Percentiles rank a stretch among this genome's conserved stretches.
Conservation (phyloP, 805 yeast species). For the Cyberlindnera lachancei region DNA sequence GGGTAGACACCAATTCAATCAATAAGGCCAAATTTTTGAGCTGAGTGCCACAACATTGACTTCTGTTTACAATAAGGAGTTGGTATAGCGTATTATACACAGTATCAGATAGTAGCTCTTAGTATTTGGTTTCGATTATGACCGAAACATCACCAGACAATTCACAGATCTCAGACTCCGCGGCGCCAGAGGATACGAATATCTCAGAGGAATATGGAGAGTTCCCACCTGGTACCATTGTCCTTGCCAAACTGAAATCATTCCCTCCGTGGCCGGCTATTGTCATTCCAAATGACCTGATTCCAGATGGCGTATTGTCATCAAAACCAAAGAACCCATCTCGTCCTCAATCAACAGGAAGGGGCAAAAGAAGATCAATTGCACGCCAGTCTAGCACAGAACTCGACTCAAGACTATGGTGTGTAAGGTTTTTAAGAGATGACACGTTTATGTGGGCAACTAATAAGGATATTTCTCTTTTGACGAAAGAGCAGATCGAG, state of each 20-base stretch:
- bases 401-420: slow-evolving; percentile 28
- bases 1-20: too few species aligned
- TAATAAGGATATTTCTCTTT: slow-evolving; percentile 39
- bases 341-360: neutral
- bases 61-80: too few species aligned
- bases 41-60: too few species aligned
- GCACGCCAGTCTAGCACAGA: neutral
- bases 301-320: slow-evolving; percentile 49
- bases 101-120: too few species aligned
- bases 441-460: slow-evolving; percentile 67
- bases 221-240: slow-evolving; percentile 44
- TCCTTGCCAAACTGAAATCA: slow-evolving; percentile 78
- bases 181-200: too few species aligned
- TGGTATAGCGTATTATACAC: too few species aligned
- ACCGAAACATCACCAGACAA: too few species aligned
- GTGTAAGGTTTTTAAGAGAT: slow-evolving; percentile 64
- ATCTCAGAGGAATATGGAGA: slow-evolving; percentile 18
- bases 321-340: slow-evolving; percentile 40
- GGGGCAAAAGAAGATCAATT: slow-evolving; percentile 6
- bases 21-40: too few species aligned
- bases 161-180: too few species aligned
- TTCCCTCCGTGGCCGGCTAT: slow-evolving; percentile 91
- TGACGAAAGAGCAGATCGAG: slow-evolving; percentile 36
- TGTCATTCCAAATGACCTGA: slow-evolving; percentile 51
- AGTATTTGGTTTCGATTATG: too few species aligned